Percentiles rank a stretch among this genome's conserved stretches.
Conservation (phyloP, 1,284 basidiomycete genomes). For the Sporisorium graminicola region DNA sequence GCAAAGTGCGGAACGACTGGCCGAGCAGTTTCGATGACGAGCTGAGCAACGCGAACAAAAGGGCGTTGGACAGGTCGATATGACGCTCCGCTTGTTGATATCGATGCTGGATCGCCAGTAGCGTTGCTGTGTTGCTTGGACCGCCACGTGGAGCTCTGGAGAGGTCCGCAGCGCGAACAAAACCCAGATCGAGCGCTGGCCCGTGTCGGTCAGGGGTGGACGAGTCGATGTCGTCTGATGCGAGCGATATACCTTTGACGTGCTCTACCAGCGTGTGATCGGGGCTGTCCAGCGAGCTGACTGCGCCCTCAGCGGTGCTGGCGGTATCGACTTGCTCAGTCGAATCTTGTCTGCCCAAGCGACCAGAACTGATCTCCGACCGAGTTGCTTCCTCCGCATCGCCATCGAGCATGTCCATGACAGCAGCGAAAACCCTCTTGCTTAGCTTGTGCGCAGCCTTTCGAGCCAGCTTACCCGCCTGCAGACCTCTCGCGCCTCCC, state of each 20-base stretch:
- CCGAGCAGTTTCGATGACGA: constrained; percentile 56
- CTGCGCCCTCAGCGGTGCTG: neutral
- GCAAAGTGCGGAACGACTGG: constrained; percentile 48
- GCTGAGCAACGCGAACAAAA: constrained; percentile 50
- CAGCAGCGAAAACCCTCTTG: constrained; percentile 24
- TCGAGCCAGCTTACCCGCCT: constrained; percentile 35
- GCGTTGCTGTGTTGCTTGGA: neutral
- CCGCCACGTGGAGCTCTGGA: constrained; percentile 1
- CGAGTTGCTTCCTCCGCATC: constrained; percentile 47
- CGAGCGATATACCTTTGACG: constrained; percentile 38
- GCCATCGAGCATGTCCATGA: constrained; percentile 50
- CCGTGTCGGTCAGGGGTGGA: constrained; percentile 31
- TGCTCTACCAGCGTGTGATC: constrained; percentile 20
- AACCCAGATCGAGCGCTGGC: constrained; percentile 51
- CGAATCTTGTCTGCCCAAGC: neutral
- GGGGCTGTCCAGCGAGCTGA: neutral
- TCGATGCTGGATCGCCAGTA: constrained; percentile 14
- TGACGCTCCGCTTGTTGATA: constrained; percentile 9
- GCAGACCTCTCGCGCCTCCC: neutral
- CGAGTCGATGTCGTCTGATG: constrained; percentile 9
- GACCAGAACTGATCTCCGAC: neutral
- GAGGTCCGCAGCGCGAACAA: constrained; percentile 40
- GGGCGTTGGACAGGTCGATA: constrained; percentile 29
- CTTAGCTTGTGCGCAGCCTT: constrained; percentile 54
- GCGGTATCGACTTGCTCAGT: neutral